Evolutionary conservation across 176 grass and related monocot genomes (phyloP), one percentile per base, ranked within the genome.

Genomic region (Musa acuminata): DNA sequence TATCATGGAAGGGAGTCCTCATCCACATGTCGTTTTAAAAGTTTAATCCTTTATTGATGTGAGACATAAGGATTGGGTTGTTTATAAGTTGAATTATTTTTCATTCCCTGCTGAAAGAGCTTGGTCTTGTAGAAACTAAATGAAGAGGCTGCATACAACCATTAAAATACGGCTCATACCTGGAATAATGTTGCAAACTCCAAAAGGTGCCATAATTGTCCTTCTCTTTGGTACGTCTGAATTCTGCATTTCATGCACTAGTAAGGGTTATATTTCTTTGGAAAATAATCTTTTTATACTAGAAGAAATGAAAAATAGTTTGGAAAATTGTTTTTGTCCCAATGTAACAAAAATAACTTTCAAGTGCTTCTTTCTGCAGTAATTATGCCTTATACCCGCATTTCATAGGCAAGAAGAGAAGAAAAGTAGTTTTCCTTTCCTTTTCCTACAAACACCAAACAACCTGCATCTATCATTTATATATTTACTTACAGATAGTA

Each of bases 1-100:
- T 55, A 89, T 98, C 82, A 94, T 87, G 86, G 95, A 98, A 83
- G 90, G 90, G 23, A 87, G 91, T 81, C 95, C 95, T 12, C 84
- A 86, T 43, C 95, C 86, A 11, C 12, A 87, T 98, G 84, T 98
- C 95, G 14, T 98, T 98, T 82, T 81, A 83, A 64, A 93, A 84
- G 83, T 98, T 94, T 69, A 94, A 98, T 79, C 84, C 88, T 17
- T 83, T 43, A 91, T 94, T 6, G 88, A 98, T 74, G 95, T 98
- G 81, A 91, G 85, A 75, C 51, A 76, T 69, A 13, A 82, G 53
- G 24, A 48, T 80, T 73, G 13, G 35, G 12, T 67, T 35, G 35
- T 89, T 51, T 13, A 66, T 70, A 77, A 17, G 55, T 75, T 43
- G 26, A 75, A 55, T 78, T 53, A 58, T 62, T 3, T 23, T 67